phyloP scores from a whole-genome alignment of 2,329 filamentous ascomycete genomes.

The Fusarium transvaalense region DNA sequence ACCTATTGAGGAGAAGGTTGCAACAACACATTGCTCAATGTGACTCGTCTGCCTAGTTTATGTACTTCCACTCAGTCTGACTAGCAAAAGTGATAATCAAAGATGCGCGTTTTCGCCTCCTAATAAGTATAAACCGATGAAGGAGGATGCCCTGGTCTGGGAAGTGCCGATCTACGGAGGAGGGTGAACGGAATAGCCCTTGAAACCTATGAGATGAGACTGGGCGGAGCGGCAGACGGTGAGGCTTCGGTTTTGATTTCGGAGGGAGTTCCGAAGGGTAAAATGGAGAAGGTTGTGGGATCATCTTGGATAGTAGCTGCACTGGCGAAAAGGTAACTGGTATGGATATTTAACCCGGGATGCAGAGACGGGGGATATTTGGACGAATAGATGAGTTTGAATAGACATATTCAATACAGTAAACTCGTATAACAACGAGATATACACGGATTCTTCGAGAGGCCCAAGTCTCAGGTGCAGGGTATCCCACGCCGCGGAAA shows the following conservation, averaged over 20 bases:
- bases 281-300: slow-evolving; percentile 15
- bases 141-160: slow-evolving; percentile 31
- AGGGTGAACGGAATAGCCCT: slow-evolving; percentile 28
- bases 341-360: neutral
- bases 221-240: slow-evolving; percentile 15
- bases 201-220: slow-evolving; percentile 17
- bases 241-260: slow-evolving; percentile 23
- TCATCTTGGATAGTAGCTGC: slow-evolving; percentile 12
- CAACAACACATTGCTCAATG: slow-evolving; percentile 18
- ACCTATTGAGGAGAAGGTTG: slow-evolving; percentile 16
- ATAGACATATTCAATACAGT: slow-evolving; percentile 7
- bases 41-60: slow-evolving; percentile 19
- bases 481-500: slow-evolving; percentile 31
- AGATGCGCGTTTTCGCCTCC: slow-evolving; percentile 36
- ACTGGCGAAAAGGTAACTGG: slow-evolving; percentile 3
- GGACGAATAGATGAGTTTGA: slow-evolving; percentile 13
- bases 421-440: slow-evolving; percentile 5
- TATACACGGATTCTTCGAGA: neutral
- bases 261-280: slow-evolving; percentile 34
- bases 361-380: neutral
- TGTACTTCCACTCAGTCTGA: neutral
- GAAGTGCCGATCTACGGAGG: slow-evolving; percentile 39
- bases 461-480: slow-evolving; percentile 16
- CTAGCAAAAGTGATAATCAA: slow-evolving; percentile 10
- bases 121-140: slow-evolving; percentile 38